Conservation (phyloP, 768 basidiomycete species). For the Mycena haematopus region DNA sequence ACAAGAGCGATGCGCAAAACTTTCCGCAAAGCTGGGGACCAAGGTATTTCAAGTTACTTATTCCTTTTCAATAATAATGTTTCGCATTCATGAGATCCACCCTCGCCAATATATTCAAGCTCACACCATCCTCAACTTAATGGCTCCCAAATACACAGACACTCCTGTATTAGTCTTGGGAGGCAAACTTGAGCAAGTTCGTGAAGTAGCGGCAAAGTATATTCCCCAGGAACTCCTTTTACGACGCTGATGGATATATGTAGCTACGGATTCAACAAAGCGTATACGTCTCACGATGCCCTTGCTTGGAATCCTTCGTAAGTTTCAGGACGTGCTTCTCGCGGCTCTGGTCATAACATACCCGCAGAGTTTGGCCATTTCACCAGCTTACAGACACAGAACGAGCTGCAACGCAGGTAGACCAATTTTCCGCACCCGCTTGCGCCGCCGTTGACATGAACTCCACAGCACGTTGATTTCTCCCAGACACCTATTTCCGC, state of each 20-base stretch:
- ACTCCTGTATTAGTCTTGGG: slow-evolving; percentile 87
- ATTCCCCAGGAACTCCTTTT: slow-evolving; percentile 26
- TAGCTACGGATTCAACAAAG: slow-evolving; percentile 89
- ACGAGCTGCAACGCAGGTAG: slow-evolving; percentile 60
- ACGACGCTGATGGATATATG: slow-evolving; percentile 6
- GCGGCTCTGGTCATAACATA: background rate
- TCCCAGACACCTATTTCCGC: slow-evolving; percentile 73
- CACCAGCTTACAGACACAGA: slow-evolving; percentile 71
- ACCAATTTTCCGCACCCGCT: background rate
- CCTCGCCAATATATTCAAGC: slow-evolving; percentile 82
- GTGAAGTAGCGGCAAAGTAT: slow-evolving; percentile 87
- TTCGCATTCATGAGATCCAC: slow-evolving; percentile 59
- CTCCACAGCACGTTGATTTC: slow-evolving; percentile 69
- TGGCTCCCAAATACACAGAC: slow-evolving; percentile 68
- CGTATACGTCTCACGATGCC: slow-evolving; percentile 83
- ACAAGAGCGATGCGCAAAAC: slow-evolving; percentile 61
- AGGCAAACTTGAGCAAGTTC: slow-evolving; percentile 72
- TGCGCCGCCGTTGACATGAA: background rate
- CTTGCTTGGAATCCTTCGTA: slow-evolving; percentile 83
- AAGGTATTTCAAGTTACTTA: slow-evolving; percentile 45
- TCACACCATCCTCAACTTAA: slow-evolving; percentile 82
- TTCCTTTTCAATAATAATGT: slow-evolving; percentile 17
- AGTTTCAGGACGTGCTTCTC: slow-evolving; percentile 33
- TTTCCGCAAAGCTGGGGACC: slow-evolving; percentile 68
- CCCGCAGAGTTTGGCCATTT: slow-evolving; percentile 83